Conservation (phyloP, 169 alveolate species). For the Eimeria necatrix region DNA sequence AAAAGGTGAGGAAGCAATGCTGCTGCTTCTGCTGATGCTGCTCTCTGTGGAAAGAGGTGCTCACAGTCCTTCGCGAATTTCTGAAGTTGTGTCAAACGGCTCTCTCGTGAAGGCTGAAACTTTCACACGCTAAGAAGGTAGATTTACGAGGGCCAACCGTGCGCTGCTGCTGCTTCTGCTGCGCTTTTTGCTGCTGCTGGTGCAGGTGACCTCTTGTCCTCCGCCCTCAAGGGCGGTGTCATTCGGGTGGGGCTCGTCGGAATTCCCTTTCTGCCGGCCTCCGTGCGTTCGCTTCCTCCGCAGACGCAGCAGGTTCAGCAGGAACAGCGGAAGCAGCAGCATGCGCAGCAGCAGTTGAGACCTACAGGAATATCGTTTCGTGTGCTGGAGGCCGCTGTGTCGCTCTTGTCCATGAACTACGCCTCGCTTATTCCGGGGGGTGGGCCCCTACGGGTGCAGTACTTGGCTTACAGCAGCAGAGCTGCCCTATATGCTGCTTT, state of each 20-base stretch:
- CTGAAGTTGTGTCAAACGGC: too few species aligned
- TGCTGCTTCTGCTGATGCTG: too few species aligned
- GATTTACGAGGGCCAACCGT: too few species aligned
- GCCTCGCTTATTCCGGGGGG: neutral
- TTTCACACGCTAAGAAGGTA: too few species aligned
- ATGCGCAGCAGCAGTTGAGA: neutral
- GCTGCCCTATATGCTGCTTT: neutral
- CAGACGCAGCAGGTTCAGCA: neutral
- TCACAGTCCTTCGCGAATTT: too few species aligned
- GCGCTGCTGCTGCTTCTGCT: neutral
- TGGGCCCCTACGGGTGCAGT: neutral
- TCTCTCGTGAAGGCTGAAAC: too few species aligned
- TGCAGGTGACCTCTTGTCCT: neutral
- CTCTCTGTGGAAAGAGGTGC: too few species aligned
- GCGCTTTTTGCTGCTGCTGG: neutral
- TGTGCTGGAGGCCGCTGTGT: neutral
- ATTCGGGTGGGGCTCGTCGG: neutral
- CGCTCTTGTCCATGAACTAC: neutral
- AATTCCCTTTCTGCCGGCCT: neutral
- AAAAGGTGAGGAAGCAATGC: neutral
- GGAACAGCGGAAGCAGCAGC: neutral
- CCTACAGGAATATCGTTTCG: neutral
- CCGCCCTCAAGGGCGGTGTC: neutral
- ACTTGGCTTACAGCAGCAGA: neutral
- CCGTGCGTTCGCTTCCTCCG: neutral